These are phyloP conservation scores for Mucor plumbeus DNA, from an alignment of 371 early-diverging fungal species.

Conservation along the genomic window DNA sequence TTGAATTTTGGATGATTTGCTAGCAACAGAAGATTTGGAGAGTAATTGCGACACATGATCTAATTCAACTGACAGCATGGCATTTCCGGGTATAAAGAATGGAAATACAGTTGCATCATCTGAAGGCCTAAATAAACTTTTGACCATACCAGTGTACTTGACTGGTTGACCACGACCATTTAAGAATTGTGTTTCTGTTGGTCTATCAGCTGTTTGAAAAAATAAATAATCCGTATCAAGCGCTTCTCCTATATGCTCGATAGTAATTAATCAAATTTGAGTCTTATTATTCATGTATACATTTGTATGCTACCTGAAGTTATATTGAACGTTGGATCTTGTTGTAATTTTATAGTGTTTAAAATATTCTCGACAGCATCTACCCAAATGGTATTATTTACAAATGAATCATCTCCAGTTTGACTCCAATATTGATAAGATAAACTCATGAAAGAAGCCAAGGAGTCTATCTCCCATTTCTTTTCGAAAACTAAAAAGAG, in stretches of 20 bases:
- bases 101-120: constrained; percentile 70
- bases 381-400: constrained; percentile 38
- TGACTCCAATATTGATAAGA: constrained; percentile 50
- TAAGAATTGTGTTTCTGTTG: constrained; percentile 65
- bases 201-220: constrained; percentile 37
- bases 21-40: background rate
- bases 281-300: background rate
- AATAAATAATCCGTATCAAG: constrained; percentile 34
- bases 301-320: constrained; percentile 27
- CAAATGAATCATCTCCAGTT: constrained; percentile 47
- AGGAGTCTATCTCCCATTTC: constrained; percentile 63
- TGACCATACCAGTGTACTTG: constrained; percentile 63
- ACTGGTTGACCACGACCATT: constrained; percentile 62
- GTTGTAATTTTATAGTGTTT: constrained; percentile 37
- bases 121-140: constrained; percentile 66
- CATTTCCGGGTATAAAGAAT: constrained; percentile 73
- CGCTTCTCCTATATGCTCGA: constrained; percentile 29
- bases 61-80: constrained; percentile 68
- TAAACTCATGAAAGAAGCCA: constrained; percentile 59
- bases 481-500: constrained; percentile 37
- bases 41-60: constrained; percentile 39
- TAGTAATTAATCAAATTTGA: background rate
- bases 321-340: constrained; percentile 47
- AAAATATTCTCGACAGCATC: constrained; percentile 43
- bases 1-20: background rate